These are phyloP conservation scores for Aspergillus fumigatiaffinis DNA, from an alignment of 2,329 filamentous ascomycete genomes.

Conservation along the genomic window DNA sequence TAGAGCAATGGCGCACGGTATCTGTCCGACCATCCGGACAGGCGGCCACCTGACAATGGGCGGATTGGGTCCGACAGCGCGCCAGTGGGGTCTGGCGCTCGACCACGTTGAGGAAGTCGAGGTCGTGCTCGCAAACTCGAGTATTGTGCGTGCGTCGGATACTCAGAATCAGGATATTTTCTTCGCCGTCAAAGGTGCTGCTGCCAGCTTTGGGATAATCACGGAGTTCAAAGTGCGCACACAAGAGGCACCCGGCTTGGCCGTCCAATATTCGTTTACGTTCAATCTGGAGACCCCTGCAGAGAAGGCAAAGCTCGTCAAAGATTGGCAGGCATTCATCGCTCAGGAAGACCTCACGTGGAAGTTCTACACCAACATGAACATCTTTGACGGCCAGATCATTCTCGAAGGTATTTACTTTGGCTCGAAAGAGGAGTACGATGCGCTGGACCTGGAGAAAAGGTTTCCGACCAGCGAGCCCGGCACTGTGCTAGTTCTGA, in stretches of 20 bases:
- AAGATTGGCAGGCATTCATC: slow-evolving; percentile 57
- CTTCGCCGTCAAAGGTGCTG: slow-evolving; percentile 36
- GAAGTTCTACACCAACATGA: slow-evolving; percentile 56
- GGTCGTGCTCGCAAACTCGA: slow-evolving; percentile 45
- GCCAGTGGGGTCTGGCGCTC: slow-evolving; percentile 50
- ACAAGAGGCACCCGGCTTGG: slow-evolving; percentile 36
- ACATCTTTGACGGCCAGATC: slow-evolving; percentile 51
- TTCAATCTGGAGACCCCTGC: slow-evolving; percentile 48
- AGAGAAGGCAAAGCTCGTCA: slow-evolving; percentile 50
- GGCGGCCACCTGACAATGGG: slow-evolving; percentile 42
- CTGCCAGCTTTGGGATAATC: slow-evolving; percentile 36
- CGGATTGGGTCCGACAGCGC: slow-evolving; percentile 38
- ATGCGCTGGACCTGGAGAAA: slow-evolving; percentile 32
- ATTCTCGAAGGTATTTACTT: slow-evolving; percentile 61
- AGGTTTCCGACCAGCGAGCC: slow-evolving; percentile 20
- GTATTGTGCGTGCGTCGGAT: slow-evolving; percentile 27
- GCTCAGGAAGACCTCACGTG: slow-evolving; percentile 53
- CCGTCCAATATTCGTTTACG: slow-evolving; percentile 58
- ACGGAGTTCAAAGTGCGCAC: slow-evolving; percentile 39
- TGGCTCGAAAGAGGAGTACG: slow-evolving; percentile 55
- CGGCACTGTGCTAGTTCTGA: slow-evolving; percentile 20
- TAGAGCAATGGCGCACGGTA: slow-evolving; percentile 38
- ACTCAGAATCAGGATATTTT: slow-evolving; percentile 30
- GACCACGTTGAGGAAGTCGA: slow-evolving; percentile 49
- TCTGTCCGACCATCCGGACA: slow-evolving; percentile 35